phyloP scores from a whole-genome alignment of 2,329 filamentous ascomycete genomes.

The Hymenoscyphus linearis region DNA sequence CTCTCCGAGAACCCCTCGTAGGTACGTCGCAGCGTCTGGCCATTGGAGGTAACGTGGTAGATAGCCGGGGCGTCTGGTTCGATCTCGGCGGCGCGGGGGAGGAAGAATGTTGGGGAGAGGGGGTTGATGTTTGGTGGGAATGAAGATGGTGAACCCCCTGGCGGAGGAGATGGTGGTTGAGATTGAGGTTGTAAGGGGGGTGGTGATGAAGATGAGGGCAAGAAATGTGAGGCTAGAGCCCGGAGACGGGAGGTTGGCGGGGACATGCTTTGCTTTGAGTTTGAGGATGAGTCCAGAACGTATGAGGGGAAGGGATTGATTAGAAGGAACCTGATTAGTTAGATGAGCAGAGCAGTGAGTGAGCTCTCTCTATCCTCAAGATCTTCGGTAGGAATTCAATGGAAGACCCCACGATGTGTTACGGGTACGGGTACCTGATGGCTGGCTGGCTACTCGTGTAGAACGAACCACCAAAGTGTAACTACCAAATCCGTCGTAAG shows the following conservation, averaged over 20 bases:
- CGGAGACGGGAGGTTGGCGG: slow-evolving; percentile 55
- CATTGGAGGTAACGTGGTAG: slow-evolving; percentile 77
- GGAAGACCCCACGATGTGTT: too few species aligned
- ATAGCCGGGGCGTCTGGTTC: slow-evolving; percentile 83
- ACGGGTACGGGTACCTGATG: too few species aligned
- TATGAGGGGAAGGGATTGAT: too few species aligned
- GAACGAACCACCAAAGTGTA: too few species aligned
- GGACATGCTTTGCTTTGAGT: slow-evolving; percentile 47
- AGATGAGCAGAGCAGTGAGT: too few species aligned
- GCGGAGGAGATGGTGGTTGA: slow-evolving; percentile 24
- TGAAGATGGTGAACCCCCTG: slow-evolving; percentile 33
- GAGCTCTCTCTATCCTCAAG: too few species aligned
- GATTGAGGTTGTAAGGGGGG: not conserved
- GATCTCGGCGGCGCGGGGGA: slow-evolving; percentile 79
- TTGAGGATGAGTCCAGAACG: too few species aligned
- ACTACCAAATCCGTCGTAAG: too few species aligned
- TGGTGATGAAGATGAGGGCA: slow-evolving; percentile 33
- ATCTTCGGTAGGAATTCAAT: too few species aligned
- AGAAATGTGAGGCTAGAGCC: slow-evolving; percentile 51
- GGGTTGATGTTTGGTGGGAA: slow-evolving; percentile 56
- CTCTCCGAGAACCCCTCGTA: slow-evolving; percentile 83
- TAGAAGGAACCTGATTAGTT: too few species aligned
- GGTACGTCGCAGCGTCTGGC: slow-evolving; percentile 64
- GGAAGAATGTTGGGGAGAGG: slow-evolving; percentile 81
- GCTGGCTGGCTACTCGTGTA: too few species aligned